Percentiles rank a stretch among this genome's conserved stretches.
These are phyloP conservation scores for Fusarium nanum DNA, from an alignment of 2,329 filamentous ascomycete species.

Conservation along the genomic window DNA sequence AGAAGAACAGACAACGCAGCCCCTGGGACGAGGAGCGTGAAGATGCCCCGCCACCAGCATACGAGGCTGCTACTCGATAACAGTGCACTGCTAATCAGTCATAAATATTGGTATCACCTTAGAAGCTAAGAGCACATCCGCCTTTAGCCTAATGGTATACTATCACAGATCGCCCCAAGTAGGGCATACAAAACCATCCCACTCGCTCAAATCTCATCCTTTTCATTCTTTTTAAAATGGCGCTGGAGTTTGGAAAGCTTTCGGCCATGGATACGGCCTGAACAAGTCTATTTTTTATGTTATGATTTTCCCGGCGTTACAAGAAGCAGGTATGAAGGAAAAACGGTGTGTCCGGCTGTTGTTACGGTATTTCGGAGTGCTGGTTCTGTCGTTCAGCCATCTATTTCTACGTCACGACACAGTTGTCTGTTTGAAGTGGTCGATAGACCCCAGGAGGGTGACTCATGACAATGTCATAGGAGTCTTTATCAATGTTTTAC, in stretches of 20 bases:
- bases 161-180: not conserved
- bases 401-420: conserved; percentile 28
- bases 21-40: conserved; percentile 65
- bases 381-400: conserved; percentile 22
- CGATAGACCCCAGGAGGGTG: conserved; percentile 35
- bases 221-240: conserved; percentile 35
- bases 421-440: conserved; percentile 29
- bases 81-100: conserved; percentile 25
- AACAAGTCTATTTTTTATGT: conserved; percentile 28
- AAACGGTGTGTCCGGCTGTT: conserved; percentile 39
- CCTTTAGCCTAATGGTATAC: not conserved
- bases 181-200: conserved; percentile 13
- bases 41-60: conserved; percentile 70
- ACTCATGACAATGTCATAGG: conserved; percentile 21
- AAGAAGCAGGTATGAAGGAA: conserved; percentile 28
- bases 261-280: conserved; percentile 26
- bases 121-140: too few relatives aligned
- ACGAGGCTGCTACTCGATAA: conserved; percentile 63
- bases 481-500: conserved; percentile 32
- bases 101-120: not conserved
- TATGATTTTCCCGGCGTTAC: conserved; percentile 41
- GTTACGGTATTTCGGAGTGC: conserved; percentile 34
- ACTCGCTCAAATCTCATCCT: conserved; percentile 35
- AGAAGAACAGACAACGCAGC: conserved; percentile 69
- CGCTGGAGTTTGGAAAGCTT: conserved; percentile 39